Evolutionary conservation across 768 basidiomycete genomes (phyloP).

Genomic region (Mycena rosella): DNA sequence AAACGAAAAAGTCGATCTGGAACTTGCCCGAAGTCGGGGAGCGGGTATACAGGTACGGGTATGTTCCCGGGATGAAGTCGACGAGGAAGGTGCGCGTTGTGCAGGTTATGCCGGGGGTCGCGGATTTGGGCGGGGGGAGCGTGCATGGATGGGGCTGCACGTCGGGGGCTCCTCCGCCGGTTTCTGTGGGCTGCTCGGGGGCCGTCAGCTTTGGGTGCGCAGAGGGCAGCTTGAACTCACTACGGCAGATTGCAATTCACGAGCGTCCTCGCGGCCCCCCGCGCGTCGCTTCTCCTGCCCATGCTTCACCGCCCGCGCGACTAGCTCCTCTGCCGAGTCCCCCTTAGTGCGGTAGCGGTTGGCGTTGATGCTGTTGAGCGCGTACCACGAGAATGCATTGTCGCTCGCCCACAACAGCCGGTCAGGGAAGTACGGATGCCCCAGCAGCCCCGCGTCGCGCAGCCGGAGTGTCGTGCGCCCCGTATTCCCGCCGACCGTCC

Average conservation of each 20-base stretch:
- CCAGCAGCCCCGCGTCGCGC: not conserved
- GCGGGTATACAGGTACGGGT: slow-evolving; percentile 12
- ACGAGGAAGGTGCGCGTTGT: slow-evolving; percentile 8
- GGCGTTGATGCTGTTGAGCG: not conserved
- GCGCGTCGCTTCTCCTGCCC: not conserved
- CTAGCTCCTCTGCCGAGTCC: slow-evolving; percentile 1
- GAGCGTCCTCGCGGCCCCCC: not conserved
- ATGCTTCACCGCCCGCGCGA: not conserved
- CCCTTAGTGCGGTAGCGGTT: too few relatives aligned
- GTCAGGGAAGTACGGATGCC: slow-evolving; percentile 23
- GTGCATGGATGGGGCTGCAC: slow-evolving; percentile 4
- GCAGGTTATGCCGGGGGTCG: not conserved
- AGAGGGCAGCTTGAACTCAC: too few relatives aligned
- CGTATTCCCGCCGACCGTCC: slow-evolving; percentile 10
- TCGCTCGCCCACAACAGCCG: slow-evolving; percentile 8
- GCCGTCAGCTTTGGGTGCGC: too few relatives aligned
- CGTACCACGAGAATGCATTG: not conserved
- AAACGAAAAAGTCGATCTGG: slow-evolving; percentile 15
- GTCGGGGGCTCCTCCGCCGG: not conserved
- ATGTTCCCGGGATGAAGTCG: not conserved
- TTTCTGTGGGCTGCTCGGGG: too few relatives aligned
- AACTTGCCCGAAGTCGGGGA: not conserved
- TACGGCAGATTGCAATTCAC: too few relatives aligned
- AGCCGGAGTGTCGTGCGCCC: too few relatives aligned
- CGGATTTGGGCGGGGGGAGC: not conserved